Percentiles rank a stretch among this genome's conserved stretches.
phyloP scores from a whole-genome alignment of 164 flowering plant species.

The Vitis labrusca region DNA sequence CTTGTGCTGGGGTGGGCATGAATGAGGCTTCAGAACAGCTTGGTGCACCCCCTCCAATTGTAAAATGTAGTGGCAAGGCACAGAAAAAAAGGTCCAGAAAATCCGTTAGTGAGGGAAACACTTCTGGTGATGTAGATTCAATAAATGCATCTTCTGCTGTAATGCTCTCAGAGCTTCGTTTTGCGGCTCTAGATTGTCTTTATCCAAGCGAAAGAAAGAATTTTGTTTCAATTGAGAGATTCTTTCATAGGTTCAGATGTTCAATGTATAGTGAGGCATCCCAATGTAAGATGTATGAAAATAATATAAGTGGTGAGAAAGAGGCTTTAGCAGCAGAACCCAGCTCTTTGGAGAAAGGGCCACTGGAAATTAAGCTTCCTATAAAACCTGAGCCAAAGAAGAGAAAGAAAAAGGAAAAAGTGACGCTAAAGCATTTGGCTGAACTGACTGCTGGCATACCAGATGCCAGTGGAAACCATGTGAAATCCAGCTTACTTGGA shows the following conservation, averaged over 20 bases:
- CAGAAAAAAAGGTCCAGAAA: conserved; percentile 29
- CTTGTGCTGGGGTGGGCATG: conserved; percentile 19
- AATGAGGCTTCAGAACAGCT: conserved; percentile 14
- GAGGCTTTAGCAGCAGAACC: conserved; percentile 14
- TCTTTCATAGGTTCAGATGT: conserved; percentile 54
- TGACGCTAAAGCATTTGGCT: not conserved
- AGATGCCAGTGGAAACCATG: not conserved
- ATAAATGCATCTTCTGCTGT: conserved; percentile 37
- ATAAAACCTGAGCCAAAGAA: conserved; percentile 9
- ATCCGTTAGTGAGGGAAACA: conserved; percentile 8
- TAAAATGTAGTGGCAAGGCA: conserved; percentile 31
- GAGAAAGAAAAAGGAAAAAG: conserved; percentile 10
- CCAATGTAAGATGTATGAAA: conserved; percentile 14
- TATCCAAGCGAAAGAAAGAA: conserved; percentile 32
- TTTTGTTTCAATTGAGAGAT: conserved; percentile 32
- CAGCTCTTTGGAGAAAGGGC: conserved; percentile 7
- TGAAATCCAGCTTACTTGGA: not conserved
- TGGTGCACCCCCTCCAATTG: conserved; percentile 20
- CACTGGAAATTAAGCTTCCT: conserved; percentile 2
- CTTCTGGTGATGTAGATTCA: conserved; percentile 17
- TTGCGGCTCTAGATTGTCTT: conserved; percentile 45
- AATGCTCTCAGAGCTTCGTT: conserved; percentile 47
- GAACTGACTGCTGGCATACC: not conserved
- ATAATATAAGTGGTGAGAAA: conserved; percentile 15
- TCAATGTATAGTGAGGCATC: conserved; percentile 41